Evolutionary conservation across 345 rosid genomes (phyloP), one percentile per base, ranked within the genome.

Genomic region (Syzygium oleosum): DNA sequence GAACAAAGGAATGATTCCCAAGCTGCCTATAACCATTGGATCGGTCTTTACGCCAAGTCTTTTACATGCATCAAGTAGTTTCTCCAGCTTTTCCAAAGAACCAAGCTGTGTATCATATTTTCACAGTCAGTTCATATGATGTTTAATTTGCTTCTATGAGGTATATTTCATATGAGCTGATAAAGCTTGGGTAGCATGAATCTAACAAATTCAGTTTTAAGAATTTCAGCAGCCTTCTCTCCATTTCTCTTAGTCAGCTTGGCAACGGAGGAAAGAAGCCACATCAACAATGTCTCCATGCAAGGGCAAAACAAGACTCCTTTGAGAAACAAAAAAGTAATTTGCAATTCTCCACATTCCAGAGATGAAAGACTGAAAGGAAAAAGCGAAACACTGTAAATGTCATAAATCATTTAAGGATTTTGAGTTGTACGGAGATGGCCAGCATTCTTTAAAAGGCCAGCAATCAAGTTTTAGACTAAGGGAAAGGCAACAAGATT

Each of bases 21-120:
- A 78, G 63, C 91, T 91, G 87, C 90, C 89, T 25, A 92, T 84
- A 52, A 34, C 88, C 73, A 87, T n/a, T 6, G 96, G 95, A 87
- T 88, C 86, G 41, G 92, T 92, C 90, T 91, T 93, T 83, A 95
- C 93, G 85, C 95, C 95, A 58, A 95, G 91, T 85, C 43, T 59
- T 92, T 83, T 86, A 91, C 96, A 94, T 19, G 94, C 94, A 89
- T 93, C 93, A 85, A 94, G 94, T 90, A 95, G 91, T 86, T 88
- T 90, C 88, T 92, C 90, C 92, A 95, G 93, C 94, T 95, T 95
- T 87, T 93, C 94, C 87, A 94, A 88, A 78, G 97, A 95, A 92
- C 91, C 90, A 43, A 86, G 87, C 96, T 94, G 93, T 87, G 89
- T 91, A 87, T 16, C 23, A 56, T 43, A 43, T n/a, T 49, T 78